Evolutionary conservation across 805 yeast genomes (phyloP), one percentile per base, ranked within the genome.

Genomic region (Yamadazyma scolyti): DNA sequence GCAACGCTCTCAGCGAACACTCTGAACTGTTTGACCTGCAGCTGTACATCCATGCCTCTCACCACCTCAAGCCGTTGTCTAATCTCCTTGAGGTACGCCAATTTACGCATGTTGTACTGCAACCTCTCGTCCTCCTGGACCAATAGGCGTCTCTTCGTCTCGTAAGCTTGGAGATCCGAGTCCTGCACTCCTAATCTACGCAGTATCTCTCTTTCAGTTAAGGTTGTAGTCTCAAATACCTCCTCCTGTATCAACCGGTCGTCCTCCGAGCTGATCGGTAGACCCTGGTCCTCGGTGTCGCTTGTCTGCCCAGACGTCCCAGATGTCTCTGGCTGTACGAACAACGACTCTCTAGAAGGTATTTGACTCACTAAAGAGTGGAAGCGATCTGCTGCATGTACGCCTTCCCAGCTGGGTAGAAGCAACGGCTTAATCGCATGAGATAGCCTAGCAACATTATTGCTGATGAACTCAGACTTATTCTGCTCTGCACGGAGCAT

Each of bases 401-500:
- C 15, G 20, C 16, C 14, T 15, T n/a, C n/a, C n/a, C n/a, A 26
- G 11, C 48, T 53, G 3, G 62, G 56, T 4, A 58, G 28, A 12
- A 56, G 26, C 22, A 61, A 43, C 0, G 67, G 68, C 31, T 39
- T 43, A 21, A 56, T 30, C 6, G 54, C 30, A 4, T 28, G 20
- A 19, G 46, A 40, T 5, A 56, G 36, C 15, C 47, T 47, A 13
- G 24, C 29, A 17, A 65, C 35, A 24, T 47, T 46, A n/a, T 51
- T 56, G 34, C 48, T 50, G n/a, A 60, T 59, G 14, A 41, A 28
- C 12, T 40, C 31, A 9, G 62, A 20, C 30, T 58, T 54, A 16
- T 50, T 47, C 20, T 47, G 44, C 33, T 65, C 70, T 25, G 49
- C 37, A 40, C 59, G 57, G 7, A 55, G 22, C 10, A 64, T 43